Percentiles rank a stretch among this genome's conserved stretches.
phyloP scores from a whole-genome alignment of 306 rosid genomes.

The Inga oerstediana region DNA sequence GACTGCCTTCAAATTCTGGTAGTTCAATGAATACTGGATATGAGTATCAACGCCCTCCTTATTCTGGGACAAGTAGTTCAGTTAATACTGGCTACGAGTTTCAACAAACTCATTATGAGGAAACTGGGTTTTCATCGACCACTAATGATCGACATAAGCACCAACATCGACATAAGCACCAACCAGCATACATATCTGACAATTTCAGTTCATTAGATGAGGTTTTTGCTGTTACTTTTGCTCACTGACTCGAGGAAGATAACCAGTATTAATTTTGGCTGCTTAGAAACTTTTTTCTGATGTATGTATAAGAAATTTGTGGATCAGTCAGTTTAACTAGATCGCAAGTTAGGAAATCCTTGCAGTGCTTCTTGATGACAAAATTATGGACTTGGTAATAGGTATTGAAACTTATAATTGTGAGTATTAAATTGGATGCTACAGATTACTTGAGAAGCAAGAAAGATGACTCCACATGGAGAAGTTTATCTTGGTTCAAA shows the following conservation, averaged over 20 bases:
- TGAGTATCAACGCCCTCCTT: conserved; percentile 4
- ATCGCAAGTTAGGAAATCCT: not conserved
- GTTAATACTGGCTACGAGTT: not conserved
- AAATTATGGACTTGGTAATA: not conserved
- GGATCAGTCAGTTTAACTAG: conserved; percentile 11
- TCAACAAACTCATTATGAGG: conserved; percentile 24
- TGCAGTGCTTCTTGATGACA: not conserved
- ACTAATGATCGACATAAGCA: conserved; percentile 34
- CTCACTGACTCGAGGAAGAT: conserved; percentile 11
- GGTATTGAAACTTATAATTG: conserved; percentile 6
- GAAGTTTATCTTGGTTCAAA: conserved; percentile 6
- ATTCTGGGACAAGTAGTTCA: conserved; percentile 31
- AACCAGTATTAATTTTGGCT: conserved; percentile 11
- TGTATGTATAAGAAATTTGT: conserved; percentile 16
- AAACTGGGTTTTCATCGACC: conserved; percentile 36
- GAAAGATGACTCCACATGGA: conserved; percentile 8
- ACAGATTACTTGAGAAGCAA: conserved; percentile 27
- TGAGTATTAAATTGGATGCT: not conserved
- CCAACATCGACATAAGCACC: conserved; percentile 38
- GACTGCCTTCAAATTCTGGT: conserved; percentile 32
- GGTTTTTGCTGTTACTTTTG: conserved; percentile 48
- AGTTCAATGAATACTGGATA: conserved; percentile 24
- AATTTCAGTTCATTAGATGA: conserved; percentile 80
- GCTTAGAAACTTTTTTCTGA: conserved; percentile 13
- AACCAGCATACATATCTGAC: conserved; percentile 60